Conservation (phyloP, 192 early-diverging fungal genomes). For the Coemansia sp. region DNA sequence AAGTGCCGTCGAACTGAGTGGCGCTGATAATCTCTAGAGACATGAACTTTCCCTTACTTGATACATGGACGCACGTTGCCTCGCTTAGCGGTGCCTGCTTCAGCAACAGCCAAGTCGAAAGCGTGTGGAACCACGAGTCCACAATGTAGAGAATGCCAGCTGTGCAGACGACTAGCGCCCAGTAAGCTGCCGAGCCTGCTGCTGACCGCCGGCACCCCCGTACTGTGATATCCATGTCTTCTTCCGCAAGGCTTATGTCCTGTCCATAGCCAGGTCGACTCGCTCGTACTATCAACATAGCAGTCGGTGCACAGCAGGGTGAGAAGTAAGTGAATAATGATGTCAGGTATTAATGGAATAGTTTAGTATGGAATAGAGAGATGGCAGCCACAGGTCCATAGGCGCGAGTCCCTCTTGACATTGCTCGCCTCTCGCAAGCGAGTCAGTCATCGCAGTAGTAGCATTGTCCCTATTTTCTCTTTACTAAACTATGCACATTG, state of each 20-base stretch:
- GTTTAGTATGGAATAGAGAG: no score
- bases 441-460: background rate
- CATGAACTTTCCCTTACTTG: slow-evolving; percentile 19
- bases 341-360: background rate
- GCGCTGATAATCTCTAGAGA: slow-evolving; percentile 15
- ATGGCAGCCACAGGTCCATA: background rate
- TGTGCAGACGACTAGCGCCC: slow-evolving; percentile 20
- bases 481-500: slow-evolving; percentile 1
- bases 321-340: no score
- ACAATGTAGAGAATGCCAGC: slow-evolving; percentile 26
- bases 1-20: background rate
- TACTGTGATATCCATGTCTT: slow-evolving; percentile 10
- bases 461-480: background rate
- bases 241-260: slow-evolving; percentile 14
- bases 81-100: background rate
- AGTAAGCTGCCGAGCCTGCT: slow-evolving; percentile 17
- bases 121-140: slow-evolving; percentile 23
- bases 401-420: background rate
- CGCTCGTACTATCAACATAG: slow-evolving; percentile 2
- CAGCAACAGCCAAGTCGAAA: slow-evolving; percentile 18
- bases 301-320: background rate
- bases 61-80: slow-evolving; percentile 19
- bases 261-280: slow-evolving; percentile 5
- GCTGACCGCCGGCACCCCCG: slow-evolving; percentile 12
- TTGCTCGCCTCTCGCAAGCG: background rate